These are phyloP conservation scores for Neolentinus lepideus DNA, from an alignment of 1,284 basidiomycete genomes.

Conservation along the genomic window DNA sequence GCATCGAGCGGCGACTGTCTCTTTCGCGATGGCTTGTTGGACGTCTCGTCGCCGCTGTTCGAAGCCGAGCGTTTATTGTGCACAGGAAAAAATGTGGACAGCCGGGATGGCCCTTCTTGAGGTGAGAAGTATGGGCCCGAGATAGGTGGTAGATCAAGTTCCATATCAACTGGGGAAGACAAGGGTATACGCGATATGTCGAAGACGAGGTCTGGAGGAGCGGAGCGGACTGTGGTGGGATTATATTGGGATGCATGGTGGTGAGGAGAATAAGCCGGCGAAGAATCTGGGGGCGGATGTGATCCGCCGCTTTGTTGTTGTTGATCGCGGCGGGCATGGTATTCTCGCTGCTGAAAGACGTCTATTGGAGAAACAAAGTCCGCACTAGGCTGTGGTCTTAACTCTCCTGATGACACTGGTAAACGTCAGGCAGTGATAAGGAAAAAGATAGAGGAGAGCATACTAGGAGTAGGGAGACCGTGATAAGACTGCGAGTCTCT, in stretches of 20 bases:
- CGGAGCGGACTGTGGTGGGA: conserved; percentile 37
- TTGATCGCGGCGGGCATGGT: neutral
- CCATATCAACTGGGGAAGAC: conserved; percentile 44
- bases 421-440: neutral
- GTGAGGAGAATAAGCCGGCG: conserved; percentile 17
- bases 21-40: neutral
- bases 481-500: conserved; percentile 34
- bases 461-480: conserved; percentile 70
- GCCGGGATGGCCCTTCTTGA: conserved; percentile 16
- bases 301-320: conserved; percentile 14
- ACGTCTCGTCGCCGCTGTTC: conserved; percentile 23
- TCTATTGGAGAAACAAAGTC: conserved; percentile 62
- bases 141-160: conserved; percentile 66
- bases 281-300: conserved; percentile 20
- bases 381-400: conserved; percentile 50
- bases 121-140: conserved; percentile 73
- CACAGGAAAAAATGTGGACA: conserved; percentile 3
- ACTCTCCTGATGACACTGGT: conserved; percentile 56
- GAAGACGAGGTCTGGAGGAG: conserved; percentile 61
- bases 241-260: conserved; percentile 3
- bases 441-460: conserved; percentile 16
- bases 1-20: conserved; percentile 34
- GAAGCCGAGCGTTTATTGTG: conserved; percentile 24
- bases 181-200: conserved; percentile 27
- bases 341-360: conserved; percentile 27